A percentile compares a stretch with the other conserved stretches of the same genome.
These are phyloP conservation scores for Cenchrus fungigraminus DNA, from an alignment of 176 grass and related monocot species.

Conservation along the genomic window DNA sequence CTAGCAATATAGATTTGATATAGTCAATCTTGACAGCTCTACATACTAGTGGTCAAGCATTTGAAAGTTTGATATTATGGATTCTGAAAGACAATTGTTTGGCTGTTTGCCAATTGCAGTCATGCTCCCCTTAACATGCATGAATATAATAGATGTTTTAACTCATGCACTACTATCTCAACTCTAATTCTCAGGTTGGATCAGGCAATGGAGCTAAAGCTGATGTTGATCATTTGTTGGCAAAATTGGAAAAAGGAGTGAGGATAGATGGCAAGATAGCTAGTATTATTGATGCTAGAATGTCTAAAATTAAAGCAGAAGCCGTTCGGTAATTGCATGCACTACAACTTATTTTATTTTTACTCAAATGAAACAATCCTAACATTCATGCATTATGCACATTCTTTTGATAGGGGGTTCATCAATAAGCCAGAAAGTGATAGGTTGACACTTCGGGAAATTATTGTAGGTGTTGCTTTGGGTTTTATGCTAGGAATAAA, in stretches of 20 bases:
- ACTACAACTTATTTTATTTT: not conserved
- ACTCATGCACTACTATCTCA: not conserved
- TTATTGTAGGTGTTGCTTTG: not conserved
- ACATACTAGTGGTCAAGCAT: no score
- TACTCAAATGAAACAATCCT: not conserved
- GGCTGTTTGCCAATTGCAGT: no score
- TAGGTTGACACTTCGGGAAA: no score
- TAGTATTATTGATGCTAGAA: not conserved
- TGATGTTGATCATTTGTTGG: not conserved
- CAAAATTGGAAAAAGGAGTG: not conserved
- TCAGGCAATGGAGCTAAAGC: slow-evolving; percentile 9
- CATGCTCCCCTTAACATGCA: no score
- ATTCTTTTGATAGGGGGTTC: slow-evolving; percentile 22
- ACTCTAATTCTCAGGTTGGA: slow-evolving; percentile 27
- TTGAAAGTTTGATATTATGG: no score
- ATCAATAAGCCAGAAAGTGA: not conserved
- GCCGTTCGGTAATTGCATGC: not conserved
- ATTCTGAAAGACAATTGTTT: no score
- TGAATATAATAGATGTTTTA: not conserved
- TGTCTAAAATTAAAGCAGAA: not conserved
- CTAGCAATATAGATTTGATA: slow-evolving; percentile 7
- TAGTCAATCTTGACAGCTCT: slow-evolving; percentile 1
- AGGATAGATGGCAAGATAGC: not conserved
- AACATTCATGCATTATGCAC: slow-evolving; percentile 28
- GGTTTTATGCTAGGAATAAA: not conserved